phyloP scores from a whole-genome alignment of 495 filamentous ascomycete genomes.

The Platismatia glauca region DNA sequence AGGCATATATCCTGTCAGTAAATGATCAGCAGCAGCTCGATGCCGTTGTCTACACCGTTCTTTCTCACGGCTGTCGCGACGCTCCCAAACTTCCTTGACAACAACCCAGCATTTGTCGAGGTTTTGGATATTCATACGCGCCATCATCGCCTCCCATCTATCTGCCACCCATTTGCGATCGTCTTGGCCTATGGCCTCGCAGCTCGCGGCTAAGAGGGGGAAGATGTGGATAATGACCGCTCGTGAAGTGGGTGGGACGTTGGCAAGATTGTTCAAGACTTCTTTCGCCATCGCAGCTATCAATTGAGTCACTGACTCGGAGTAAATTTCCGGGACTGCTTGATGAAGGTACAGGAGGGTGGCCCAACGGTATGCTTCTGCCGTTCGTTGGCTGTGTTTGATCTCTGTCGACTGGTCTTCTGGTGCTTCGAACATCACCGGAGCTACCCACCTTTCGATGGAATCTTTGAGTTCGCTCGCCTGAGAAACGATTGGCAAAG shows the following conservation, averaged over 20 bases:
- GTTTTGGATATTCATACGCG: constrained; percentile 61
- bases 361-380: constrained; percentile 69
- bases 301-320: constrained; percentile 40
- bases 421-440: constrained; percentile 46
- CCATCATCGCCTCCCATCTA: constrained; percentile 55
- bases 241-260: constrained; percentile 53
- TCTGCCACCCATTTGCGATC: constrained; percentile 61
- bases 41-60: constrained; percentile 25
- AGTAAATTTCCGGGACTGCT: constrained; percentile 59
- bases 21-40: constrained; percentile 5
- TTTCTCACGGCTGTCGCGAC: constrained; percentile 42
- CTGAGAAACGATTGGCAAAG: constrained; percentile 51
- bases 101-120: constrained; percentile 70
- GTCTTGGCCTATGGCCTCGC: constrained; percentile 52
- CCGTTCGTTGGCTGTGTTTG: constrained; percentile 60
- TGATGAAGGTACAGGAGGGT: constrained; percentile 70
- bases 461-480: constrained; percentile 55
- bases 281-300: constrained; percentile 53
- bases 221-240: constrained; percentile 71
- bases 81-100: constrained; percentile 59
- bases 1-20: neutral
- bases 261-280: constrained; percentile 53
- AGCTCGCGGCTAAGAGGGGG: constrained; percentile 63
- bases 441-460: constrained; percentile 58
- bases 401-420: constrained; percentile 59